phyloP scores from a whole-genome alignment of 2,329 filamentous ascomycete genomes.

The Paracorniculantispora psalliotae region DNA sequence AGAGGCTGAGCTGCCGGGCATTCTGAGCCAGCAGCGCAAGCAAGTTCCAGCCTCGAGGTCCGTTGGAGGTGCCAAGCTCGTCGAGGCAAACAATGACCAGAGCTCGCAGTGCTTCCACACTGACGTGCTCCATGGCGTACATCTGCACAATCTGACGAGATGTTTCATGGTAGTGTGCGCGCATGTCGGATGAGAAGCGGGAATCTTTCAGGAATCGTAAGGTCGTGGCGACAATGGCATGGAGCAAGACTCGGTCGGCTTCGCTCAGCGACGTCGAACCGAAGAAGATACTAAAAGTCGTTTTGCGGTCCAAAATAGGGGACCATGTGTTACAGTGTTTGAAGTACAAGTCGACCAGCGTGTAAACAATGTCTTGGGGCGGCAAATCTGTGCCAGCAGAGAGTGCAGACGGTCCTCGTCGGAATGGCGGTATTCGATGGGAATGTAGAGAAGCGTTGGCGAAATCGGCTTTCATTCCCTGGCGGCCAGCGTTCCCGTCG shows the following conservation, averaged over 20 bases:
- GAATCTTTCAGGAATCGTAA: constrained; percentile 38
- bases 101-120: constrained; percentile 33
- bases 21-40: constrained; percentile 35
- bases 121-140: constrained; percentile 38
- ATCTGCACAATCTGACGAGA: constrained; percentile 36
- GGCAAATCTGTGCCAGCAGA: constrained; percentile 46
- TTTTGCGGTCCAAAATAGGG: constrained; percentile 40
- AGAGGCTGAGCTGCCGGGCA: constrained; percentile 34
- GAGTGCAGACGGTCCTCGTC: constrained; percentile 26
- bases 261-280: constrained; percentile 35
- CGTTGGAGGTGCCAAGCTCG: constrained; percentile 38
- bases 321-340: constrained; percentile 60
- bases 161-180: constrained; percentile 33
- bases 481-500: neutral
- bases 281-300: constrained; percentile 36
- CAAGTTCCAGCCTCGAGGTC: constrained; percentile 38
- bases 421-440: constrained; percentile 9
- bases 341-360: constrained; percentile 57
- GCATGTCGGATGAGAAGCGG: constrained; percentile 32
- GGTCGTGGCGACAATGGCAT: constrained; percentile 41
- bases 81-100: constrained; percentile 38
- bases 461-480: neutral
- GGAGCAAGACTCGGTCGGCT: constrained; percentile 35
- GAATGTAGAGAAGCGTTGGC: neutral
- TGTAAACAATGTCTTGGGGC: constrained; percentile 55